phyloP scores from a whole-genome alignment of 2,329 filamentous ascomycete genomes.

The Calonectria pteridis region DNA sequence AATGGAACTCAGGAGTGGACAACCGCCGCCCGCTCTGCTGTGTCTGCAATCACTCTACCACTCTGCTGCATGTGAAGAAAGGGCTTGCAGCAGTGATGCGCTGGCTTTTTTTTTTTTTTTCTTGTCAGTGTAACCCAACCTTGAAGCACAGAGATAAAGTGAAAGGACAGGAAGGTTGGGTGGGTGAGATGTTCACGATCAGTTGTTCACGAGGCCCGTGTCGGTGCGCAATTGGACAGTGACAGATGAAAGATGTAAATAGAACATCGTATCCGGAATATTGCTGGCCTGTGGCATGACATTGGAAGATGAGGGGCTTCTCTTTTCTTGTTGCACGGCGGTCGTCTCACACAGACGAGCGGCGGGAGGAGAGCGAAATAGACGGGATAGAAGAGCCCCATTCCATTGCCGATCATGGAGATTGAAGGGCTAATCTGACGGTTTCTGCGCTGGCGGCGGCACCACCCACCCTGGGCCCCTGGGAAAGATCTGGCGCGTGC shows the following conservation, averaged over 20 bases:
- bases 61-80: neutral
- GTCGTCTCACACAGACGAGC: slow-evolving; percentile 29
- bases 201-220: neutral
- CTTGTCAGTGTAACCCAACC: neutral
- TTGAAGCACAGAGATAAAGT: slow-evolving; percentile 10
- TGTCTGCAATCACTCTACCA: neutral
- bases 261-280: neutral
- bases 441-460: slow-evolving; percentile 9
- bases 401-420: slow-evolving; percentile 38
- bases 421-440: slow-evolving; percentile 36
- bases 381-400: slow-evolving; percentile 15
- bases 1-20: neutral
- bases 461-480: no score
- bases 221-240: neutral
- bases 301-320: slow-evolving; percentile 11
- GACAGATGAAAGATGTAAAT: neutral
- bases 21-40: neutral
- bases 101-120: neutral
- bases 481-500: slow-evolving; percentile 16
- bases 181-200: neutral
- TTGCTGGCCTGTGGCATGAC: slow-evolving; percentile 5
- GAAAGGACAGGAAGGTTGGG: neutral
- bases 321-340: slow-evolving; percentile 16
- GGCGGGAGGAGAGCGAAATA: slow-evolving; percentile 14
- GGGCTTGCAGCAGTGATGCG: slow-evolving; percentile 7